These are phyloP conservation scores for Obba rivulosa DNA, from an alignment of 768 basidiomycete genomes.

Conservation along the genomic window DNA sequence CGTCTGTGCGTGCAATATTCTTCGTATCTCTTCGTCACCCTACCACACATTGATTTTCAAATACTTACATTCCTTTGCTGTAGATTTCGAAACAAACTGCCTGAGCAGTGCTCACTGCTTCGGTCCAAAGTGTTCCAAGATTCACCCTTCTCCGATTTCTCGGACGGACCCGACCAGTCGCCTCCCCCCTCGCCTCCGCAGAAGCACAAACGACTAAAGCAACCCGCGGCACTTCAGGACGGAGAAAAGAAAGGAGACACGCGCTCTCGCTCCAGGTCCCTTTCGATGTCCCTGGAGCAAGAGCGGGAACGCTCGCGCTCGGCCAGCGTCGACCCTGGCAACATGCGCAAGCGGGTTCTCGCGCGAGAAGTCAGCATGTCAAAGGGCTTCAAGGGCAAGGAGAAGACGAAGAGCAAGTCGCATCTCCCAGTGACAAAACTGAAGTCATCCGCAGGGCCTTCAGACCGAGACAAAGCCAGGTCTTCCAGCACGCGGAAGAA, in stretches of 20 bases:
- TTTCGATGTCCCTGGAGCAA: constrained; percentile 67
- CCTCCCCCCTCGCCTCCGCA: constrained; percentile 17
- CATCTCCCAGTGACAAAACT: neutral
- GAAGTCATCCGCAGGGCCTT: no score
- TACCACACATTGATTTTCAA: neutral
- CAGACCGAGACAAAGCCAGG: neutral
- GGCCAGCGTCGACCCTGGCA: constrained; percentile 22
- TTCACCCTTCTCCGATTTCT: constrained; percentile 53
- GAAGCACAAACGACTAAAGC: constrained; percentile 11
- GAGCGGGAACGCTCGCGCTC: constrained; percentile 43
- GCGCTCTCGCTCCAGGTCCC: constrained; percentile 25
- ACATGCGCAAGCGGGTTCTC: constrained; percentile 47
- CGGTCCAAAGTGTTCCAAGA: constrained; percentile 62
- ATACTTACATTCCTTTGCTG: constrained; percentile 2
- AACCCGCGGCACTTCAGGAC: neutral
- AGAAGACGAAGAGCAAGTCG: constrained; percentile 5
- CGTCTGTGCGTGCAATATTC: constrained; percentile 57
- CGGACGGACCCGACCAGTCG: constrained; percentile 13
- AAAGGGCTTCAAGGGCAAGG: constrained; percentile 50
- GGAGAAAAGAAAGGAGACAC: neutral
- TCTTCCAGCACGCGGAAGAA: neutral
- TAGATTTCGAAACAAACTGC: constrained; percentile 53
- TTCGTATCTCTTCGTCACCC: neutral
- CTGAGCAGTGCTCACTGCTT: constrained; percentile 51
- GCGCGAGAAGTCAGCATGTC: constrained; percentile 77